Evolutionary conservation across 2,329 filamentous ascomycete species (phyloP).

Genomic region (Neospermospora avenae): DNA sequence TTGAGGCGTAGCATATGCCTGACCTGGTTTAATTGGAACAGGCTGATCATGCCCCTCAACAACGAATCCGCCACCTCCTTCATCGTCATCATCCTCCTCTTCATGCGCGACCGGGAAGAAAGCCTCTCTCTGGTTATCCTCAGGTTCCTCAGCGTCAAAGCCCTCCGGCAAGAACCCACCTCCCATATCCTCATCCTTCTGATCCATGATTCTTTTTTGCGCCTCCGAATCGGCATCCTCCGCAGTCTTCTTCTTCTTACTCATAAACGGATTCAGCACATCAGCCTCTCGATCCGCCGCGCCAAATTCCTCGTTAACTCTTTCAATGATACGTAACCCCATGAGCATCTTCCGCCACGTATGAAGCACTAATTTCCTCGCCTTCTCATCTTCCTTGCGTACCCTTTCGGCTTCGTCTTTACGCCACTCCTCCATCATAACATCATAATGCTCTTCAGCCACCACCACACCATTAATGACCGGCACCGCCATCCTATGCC

Average conservation of each 20-base stretch:
- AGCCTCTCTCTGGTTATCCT: constrained; percentile 15
- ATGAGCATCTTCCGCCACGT: constrained; percentile 87
- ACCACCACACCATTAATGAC: constrained; percentile 89
- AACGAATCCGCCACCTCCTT: constrained; percentile 29
- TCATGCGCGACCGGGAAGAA: constrained; percentile 34
- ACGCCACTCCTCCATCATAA: constrained; percentile 74
- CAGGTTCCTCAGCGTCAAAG: constrained; percentile 46
- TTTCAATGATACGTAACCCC: constrained; percentile 76
- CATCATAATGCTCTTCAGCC: constrained; percentile 71
- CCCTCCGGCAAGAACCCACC: constrained; percentile 61
- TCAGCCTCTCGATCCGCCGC: constrained; percentile 51
- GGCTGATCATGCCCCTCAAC: constrained; percentile 28
- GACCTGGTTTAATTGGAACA: neutral
- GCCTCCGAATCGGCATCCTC: constrained; percentile 31
- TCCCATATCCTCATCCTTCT: constrained; percentile 49
- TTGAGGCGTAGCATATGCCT: constrained; percentile 26
- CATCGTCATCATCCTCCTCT: constrained; percentile 24
- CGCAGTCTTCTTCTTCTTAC: constrained; percentile 39
- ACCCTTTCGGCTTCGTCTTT: constrained; percentile 72
- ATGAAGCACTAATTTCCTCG: constrained; percentile 67
- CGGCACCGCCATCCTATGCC: constrained; percentile 88
- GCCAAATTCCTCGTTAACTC: constrained; percentile 74
- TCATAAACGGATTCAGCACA: constrained; percentile 50
- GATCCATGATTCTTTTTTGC: constrained; percentile 30
- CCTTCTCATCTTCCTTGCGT: constrained; percentile 80